These are phyloP conservation scores for Erythrophleum ivorense DNA, from an alignment of 331 rosid species.

Conservation along the genomic window DNA sequence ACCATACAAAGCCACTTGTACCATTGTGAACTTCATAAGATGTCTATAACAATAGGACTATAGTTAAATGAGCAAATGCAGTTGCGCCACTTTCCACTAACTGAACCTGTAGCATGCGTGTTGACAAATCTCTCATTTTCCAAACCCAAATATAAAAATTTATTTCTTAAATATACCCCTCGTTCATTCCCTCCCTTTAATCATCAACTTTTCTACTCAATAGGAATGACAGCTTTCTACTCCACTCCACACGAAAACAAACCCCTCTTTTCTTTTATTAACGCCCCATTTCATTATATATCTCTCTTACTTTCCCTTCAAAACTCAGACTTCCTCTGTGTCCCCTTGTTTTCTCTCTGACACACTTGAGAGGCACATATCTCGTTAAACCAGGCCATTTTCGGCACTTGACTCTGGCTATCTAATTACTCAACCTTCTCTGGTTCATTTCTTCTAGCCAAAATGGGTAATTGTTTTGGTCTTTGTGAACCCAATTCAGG, in stretches of 20 bases:
- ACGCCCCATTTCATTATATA: conserved; percentile 36
- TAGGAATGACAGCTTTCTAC: conserved; percentile 38
- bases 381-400: background rate
- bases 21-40: conserved; percentile 11
- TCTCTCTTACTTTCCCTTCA: conserved; percentile 43
- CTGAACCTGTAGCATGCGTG: conserved; percentile 69
- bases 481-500: conserved; percentile 34
- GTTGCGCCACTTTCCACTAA: conserved; percentile 54
- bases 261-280: conserved; percentile 36
- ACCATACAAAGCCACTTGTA: conserved; percentile 45
- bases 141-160: conserved; percentile 24
- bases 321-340: conserved; percentile 32
- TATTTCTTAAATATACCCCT: background rate
- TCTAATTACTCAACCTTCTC: background rate
- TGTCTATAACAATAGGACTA: conserved; percentile 22
- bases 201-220: conserved; percentile 40
- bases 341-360: conserved; percentile 36
- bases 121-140: conserved; percentile 55
- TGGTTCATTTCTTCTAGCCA: background rate
- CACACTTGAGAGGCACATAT: background rate
- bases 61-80: conserved; percentile 43
- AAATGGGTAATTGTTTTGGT: conserved; percentile 66
- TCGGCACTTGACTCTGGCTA: background rate
- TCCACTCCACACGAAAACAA: conserved; percentile 56
- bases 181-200: conserved; percentile 21